These are phyloP conservation scores for Dipteronia dyeriana DNA, from an alignment of 345 rosid species.

Conservation along the genomic window DNA sequence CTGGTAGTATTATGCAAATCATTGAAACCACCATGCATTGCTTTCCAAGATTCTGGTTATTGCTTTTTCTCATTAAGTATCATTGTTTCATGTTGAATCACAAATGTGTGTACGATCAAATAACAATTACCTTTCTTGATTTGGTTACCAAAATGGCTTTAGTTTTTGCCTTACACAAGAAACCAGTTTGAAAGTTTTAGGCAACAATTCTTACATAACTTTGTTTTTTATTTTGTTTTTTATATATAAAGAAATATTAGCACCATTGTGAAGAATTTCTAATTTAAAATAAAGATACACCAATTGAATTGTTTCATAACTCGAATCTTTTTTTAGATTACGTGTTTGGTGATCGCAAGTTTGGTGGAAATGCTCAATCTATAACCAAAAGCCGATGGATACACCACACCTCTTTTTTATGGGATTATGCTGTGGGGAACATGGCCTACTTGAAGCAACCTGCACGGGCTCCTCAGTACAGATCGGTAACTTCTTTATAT, in stretches of 20 bases:
- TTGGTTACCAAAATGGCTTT: neutral
- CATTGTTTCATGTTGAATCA: neutral
- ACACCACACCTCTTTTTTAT: conserved; percentile 86
- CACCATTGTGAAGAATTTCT: neutral
- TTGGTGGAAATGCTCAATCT: conserved; percentile 92
- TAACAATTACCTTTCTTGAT: neutral
- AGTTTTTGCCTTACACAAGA: neutral
- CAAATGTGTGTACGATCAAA: neutral
- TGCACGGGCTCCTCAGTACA: conserved; percentile 60
- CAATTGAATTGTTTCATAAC: neutral
- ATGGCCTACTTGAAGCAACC: conserved; percentile 84
- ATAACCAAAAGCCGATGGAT: conserved; percentile 73
- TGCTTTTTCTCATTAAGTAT: neutral
- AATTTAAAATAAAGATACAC: neutral
- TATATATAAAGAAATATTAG: neutral
- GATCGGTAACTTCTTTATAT: conserved; percentile 44
- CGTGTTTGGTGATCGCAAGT: conserved; percentile 71
- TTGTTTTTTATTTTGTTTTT: neutral
- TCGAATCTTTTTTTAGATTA: conserved; percentile 52
- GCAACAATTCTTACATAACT: neutral
- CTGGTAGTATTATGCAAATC: neutral
- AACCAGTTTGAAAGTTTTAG: neutral
- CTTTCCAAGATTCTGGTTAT: neutral
- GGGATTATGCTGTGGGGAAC: conserved; percentile 68
- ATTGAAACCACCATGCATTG: neutral